Evolutionary conservation across 148 eudicot genomes (phyloP).

Genomic region (Chenopodium formosanum): DNA sequence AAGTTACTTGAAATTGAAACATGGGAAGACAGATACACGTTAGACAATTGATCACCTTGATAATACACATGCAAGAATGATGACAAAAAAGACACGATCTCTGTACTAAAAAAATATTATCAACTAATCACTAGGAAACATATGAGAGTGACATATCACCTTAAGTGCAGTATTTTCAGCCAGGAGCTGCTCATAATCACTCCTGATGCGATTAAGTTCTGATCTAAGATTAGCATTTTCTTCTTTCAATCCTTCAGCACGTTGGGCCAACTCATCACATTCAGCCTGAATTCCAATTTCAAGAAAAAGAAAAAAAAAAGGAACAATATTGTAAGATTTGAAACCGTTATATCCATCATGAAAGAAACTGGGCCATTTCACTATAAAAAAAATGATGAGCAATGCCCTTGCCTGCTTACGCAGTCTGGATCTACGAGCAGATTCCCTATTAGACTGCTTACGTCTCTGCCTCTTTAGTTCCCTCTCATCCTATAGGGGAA

Average conservation of each 20-base stretch:
- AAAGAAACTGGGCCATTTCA: not conserved
- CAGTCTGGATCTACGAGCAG: slow-evolving; percentile 94
- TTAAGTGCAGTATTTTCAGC: slow-evolving; percentile 72
- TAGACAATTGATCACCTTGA: not conserved
- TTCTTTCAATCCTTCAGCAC: slow-evolving; percentile 78
- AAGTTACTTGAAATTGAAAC: not conserved
- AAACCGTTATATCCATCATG: not conserved
- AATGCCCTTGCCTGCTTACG: slow-evolving; percentile 76
- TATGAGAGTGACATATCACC: slow-evolving; percentile 37
- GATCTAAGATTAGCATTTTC: slow-evolving; percentile 87
- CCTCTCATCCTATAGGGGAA: slow-evolving; percentile 78
- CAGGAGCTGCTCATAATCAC: slow-evolving; percentile 72
- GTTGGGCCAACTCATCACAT: slow-evolving; percentile 92
- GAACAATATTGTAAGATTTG: not conserved
- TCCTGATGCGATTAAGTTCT: slow-evolving; percentile 63
- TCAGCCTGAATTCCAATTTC: slow-evolving; percentile 53
- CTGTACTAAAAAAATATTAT: not conserved
- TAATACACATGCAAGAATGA: not conserved
- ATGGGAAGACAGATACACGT: not conserved
- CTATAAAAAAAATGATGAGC: not conserved
- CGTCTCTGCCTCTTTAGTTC: slow-evolving; percentile 93
- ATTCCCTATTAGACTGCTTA: slow-evolving; percentile 96
- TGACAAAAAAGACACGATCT: not conserved
- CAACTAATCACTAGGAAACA: not conserved
- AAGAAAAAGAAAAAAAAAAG: slow-evolving; percentile 1